These are phyloP conservation scores for Leccinum rimulosum DNA, from an alignment of 768 basidiomycete species.

Conservation along the genomic window DNA sequence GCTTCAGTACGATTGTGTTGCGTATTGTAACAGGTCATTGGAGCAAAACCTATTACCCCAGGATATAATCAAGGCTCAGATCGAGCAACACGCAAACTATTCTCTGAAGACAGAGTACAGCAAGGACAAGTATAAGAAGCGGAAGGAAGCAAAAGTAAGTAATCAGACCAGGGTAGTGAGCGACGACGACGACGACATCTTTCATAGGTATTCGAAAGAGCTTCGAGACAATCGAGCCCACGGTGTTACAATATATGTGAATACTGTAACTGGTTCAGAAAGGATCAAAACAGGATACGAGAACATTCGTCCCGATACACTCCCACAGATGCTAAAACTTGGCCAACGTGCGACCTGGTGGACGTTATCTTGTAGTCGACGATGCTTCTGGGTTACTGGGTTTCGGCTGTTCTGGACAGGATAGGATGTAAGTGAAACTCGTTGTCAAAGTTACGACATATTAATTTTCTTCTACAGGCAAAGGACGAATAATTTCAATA, in stretches of 20 bases:
- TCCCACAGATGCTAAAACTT: constrained; percentile 84
- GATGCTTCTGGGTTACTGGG: constrained; percentile 85
- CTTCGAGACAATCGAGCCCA: constrained; percentile 86
- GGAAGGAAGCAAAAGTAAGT: constrained; percentile 93
- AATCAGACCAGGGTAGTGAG: background rate
- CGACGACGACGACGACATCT: background rate
- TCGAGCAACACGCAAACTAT: constrained; percentile 89
- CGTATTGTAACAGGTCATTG: background rate
- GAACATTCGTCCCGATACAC: constrained; percentile 80
- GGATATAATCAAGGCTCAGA: constrained; percentile 95
- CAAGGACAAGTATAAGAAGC: constrained; percentile 96
- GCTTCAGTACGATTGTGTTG: constrained; percentile 54
- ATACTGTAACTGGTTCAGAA: constrained; percentile 69
- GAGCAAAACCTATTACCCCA: constrained; percentile 34
- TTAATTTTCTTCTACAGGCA: constrained; percentile 44
- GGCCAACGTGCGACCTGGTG: constrained; percentile 81
- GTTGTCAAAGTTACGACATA: background rate
- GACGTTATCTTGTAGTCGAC: constrained; percentile 86
- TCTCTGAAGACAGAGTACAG: constrained; percentile 96
- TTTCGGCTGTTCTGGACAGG: constrained; percentile 80
- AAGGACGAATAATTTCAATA: constrained; percentile 79
- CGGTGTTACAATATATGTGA: constrained; percentile 80
- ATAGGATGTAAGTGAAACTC: constrained; percentile 62
- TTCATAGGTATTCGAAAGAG: constrained; percentile 73
- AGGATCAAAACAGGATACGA: constrained; percentile 78